A percentile compares a stretch with the other conserved stretches of the same genome.
Conservation (phyloP, 345 rosid species). For the Salix koriyanagi region DNA sequence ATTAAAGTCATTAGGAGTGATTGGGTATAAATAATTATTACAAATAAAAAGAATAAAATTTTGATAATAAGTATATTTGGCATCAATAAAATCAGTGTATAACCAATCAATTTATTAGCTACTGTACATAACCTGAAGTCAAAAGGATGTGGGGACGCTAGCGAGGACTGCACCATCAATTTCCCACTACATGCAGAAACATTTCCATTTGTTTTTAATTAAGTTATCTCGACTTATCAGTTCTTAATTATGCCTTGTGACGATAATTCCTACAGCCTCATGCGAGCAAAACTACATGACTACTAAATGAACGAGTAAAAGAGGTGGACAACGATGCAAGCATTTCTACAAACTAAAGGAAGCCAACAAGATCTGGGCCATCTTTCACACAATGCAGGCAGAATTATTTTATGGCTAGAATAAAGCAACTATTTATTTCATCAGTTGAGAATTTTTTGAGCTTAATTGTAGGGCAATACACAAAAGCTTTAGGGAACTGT, state of each 20-base stretch:
- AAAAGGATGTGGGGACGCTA: too few relatives aligned
- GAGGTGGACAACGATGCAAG: conserved; percentile 18
- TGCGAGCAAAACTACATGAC: conserved; percentile 1
- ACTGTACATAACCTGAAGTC: too few relatives aligned
- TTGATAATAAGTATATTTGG: too few relatives aligned
- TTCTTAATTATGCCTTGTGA: not conserved
- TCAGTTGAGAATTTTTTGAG: not conserved
- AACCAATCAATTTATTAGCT: too few relatives aligned
- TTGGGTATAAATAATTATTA: too few relatives aligned
- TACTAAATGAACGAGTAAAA: conserved; percentile 12
- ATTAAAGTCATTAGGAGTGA: too few relatives aligned
- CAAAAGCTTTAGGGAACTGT: conserved; percentile 1
- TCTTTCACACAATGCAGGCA: conserved; percentile 9
- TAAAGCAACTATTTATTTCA: not conserved
- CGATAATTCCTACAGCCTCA: not conserved
- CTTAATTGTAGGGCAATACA: not conserved
- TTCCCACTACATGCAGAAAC: too few relatives aligned
- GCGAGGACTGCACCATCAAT: too few relatives aligned
- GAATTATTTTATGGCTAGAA: conserved; percentile 2
- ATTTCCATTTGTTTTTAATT: too few relatives aligned
- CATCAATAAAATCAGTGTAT: too few relatives aligned
- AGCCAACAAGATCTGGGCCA: conserved; percentile 7
- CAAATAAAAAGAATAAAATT: too few relatives aligned
- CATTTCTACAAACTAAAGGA: conserved; percentile 5
- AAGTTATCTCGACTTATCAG: too few relatives aligned